These are phyloP conservation scores for Paecilomyces niveus DNA, from an alignment of 2,329 filamentous ascomycete species.

Conservation along the genomic window DNA sequence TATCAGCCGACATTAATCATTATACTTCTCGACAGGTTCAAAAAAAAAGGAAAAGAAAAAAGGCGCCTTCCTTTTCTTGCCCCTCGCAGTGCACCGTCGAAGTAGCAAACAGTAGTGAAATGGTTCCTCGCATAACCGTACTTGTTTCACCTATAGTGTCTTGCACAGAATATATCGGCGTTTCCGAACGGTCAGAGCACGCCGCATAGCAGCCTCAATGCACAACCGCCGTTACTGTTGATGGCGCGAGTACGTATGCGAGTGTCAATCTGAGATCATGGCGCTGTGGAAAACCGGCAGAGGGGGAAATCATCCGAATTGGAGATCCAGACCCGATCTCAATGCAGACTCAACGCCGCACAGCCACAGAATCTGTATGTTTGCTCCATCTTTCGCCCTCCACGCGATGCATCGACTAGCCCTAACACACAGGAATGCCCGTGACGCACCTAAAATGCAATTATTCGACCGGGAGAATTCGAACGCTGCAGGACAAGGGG, in stretches of 20 bases:
- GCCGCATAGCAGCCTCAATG: neutral
- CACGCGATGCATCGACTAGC: neutral
- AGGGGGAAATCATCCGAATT: neutral
- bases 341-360: neutral
- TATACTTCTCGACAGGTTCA: neutral
- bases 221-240: neutral
- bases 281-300: neutral
- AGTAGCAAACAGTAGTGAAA: neutral
- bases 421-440: neutral
- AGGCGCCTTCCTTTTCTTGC: neutral
- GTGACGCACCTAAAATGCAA: neutral
- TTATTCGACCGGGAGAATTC: neutral
- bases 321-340: neutral
- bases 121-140: neutral
- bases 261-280: neutral
- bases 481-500: neutral
- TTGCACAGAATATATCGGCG: neutral
- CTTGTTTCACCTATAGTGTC: neutral
- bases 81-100: neutral
- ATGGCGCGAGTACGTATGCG: neutral
- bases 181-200: neutral
- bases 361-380: neutral
- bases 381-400: neutral
- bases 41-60: too few relatives aligned
- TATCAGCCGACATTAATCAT: neutral